These are phyloP conservation scores for Saturnispora galanensis DNA, from an alignment of 805 yeast genomes.

Conservation along the genomic window DNA sequence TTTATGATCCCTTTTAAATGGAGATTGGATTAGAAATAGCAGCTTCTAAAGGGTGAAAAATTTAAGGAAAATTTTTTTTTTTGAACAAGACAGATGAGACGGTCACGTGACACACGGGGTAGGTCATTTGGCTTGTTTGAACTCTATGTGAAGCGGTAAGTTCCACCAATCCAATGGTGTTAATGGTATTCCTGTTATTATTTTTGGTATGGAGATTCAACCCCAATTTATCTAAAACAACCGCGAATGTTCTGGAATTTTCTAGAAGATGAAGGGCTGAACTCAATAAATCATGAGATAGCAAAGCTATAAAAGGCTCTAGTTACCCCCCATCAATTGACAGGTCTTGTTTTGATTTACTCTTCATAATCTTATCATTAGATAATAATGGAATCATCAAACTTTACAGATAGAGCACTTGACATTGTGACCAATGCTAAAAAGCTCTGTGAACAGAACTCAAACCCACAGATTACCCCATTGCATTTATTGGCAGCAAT, in stretches of 20 bases:
- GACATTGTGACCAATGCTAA: constrained; percentile 70
- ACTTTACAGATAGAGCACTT: constrained; percentile 90
- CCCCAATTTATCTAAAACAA: neutral
- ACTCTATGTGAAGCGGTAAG: neutral
- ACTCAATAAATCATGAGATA: neutral
- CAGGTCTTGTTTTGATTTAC: no score
- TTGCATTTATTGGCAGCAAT: constrained; percentile 87
- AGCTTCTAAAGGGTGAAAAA: neutral
- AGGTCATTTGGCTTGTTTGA: neutral
- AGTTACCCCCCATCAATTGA: no score
- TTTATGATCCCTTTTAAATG: neutral
- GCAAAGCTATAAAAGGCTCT: neutral
- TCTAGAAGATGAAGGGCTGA: neutral
- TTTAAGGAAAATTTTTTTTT: neutral
- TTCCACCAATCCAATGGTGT: neutral
- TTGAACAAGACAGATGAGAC: neutral
- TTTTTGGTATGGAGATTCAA: neutral
- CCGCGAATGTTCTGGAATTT: constrained; percentile 1
- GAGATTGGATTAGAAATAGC: neutral
- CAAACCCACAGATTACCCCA: constrained; percentile 79
- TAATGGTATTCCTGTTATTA: neutral
- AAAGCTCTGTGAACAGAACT: constrained; percentile 73
- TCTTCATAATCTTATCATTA: neutral
- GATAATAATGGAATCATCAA: constrained; percentile 49
- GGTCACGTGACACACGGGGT: neutral